Evolutionary conservation across 495 filamentous ascomycete species (phyloP).

Genomic region (Hyaloscypha bicolor): DNA sequence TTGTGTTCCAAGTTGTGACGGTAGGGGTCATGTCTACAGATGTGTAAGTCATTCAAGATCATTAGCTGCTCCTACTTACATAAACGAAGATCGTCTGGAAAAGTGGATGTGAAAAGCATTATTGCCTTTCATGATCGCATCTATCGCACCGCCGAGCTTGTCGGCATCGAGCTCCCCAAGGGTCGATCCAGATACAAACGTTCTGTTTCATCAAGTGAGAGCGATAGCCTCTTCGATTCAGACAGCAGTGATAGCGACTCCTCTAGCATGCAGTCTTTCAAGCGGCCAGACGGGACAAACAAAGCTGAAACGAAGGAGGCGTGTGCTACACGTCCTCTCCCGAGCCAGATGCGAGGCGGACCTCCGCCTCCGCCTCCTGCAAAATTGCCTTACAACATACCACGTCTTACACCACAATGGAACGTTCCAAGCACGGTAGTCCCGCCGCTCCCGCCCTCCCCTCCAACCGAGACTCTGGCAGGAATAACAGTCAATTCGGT

Average conservation of each 20-base stretch:
- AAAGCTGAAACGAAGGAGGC: no score
- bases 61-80: constrained; percentile 7
- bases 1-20: constrained; percentile 26
- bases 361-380: constrained; percentile 12
- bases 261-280: background rate
- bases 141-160: constrained; percentile 18
- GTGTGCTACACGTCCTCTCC: background rate
- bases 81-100: constrained; percentile 6
- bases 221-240: constrained; percentile 4
- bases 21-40: constrained; percentile 18
- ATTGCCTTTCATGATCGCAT: constrained; percentile 22
- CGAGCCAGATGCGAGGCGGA: background rate
- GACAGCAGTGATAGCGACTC: constrained; percentile 20
- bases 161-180: constrained; percentile 15
- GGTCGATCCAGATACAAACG: background rate
- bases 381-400: background rate
- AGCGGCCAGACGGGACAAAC: background rate
- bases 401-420: background rate
- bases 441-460: background rate
- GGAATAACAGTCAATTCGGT: background rate
- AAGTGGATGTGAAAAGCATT: constrained; percentile 24
- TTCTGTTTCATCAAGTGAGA: constrained; percentile 2
- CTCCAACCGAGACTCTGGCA: background rate
- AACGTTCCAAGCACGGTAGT: background rate
- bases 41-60: constrained; percentile 16